Evolutionary conservation across 495 filamentous ascomycete genomes (phyloP), one percentile per base, ranked within the genome.

Genomic region (Evansstolkia leycettana): DNA sequence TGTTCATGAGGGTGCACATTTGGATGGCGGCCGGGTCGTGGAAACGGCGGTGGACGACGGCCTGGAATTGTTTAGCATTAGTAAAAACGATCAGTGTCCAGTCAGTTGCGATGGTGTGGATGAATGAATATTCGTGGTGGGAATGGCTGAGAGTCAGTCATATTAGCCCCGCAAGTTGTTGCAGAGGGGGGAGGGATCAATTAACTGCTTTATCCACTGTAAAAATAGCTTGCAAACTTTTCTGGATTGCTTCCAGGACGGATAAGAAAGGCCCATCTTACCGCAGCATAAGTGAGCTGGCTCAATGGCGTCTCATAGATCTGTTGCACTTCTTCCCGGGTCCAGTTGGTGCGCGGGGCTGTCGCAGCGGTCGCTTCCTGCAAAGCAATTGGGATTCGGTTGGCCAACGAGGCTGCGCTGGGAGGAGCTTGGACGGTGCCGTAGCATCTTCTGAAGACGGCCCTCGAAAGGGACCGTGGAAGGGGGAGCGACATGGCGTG

Each of bases 1-100:
- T 92, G 68, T 87, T 89, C 79, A 89, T 86, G 35, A 92, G 65
- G 1, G 84, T 92, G 65, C 84, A 89, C 63, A 89, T 80, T 51
- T 92, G 84, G 51, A 92, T 78, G 5, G 78, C 70, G 20, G 74
- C 60, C 24, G 84, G 82, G 54, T 77, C 69, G 60, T 89, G 84
- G 62, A 88, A 88, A 38, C 77, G 76, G 19, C 82, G 73, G 59
- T 92, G 84, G 36, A 89, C 55, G 28, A 69, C 74, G 34, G 69
- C 73, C 82, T 87, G 37, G 16, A 15, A 28, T 12, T 28, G n/a
- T n/a, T n/a, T n/a, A n/a, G n/a, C n/a, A n/a, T n/a, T n/a, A n/a
- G n/a, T n/a, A n/a, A n/a, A n/a, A n/a, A n/a, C n/a, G n/a, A n/a
- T n/a, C n/a, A n/a, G n/a, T n/a, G n/a, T n/a, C n/a, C n/a, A n/a